phyloP scores from a whole-genome alignment of 495 filamentous ascomycete species.

The Aspergillus wentii region DNA sequence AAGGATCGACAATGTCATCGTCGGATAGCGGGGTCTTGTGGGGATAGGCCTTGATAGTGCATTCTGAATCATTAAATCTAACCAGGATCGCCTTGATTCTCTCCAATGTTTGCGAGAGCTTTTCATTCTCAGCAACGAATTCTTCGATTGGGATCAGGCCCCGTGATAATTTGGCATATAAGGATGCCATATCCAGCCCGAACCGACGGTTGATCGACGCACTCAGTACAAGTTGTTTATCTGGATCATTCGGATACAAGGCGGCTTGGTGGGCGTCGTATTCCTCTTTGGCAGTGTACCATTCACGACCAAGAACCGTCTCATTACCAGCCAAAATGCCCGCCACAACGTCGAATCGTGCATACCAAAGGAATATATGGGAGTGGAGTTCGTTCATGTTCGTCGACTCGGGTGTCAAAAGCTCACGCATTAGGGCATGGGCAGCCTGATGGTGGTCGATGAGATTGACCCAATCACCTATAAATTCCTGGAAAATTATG shows the following conservation, averaged over 20 bases:
- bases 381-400: conserved; percentile 63
- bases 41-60: conserved; percentile 55
- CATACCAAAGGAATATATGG: conserved; percentile 79
- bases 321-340: conserved; percentile 77
- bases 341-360: conserved; percentile 80
- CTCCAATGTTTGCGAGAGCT: conserved; percentile 48
- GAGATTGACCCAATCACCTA: conserved; percentile 91
- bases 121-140: conserved; percentile 58
- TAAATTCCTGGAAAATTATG: conserved; percentile 65
- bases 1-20: conserved; percentile 69
- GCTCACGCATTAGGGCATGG: conserved; percentile 67
- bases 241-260: conserved; percentile 56
- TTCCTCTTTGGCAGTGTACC: conserved; percentile 65
- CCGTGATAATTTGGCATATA: conserved; percentile 63
- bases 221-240: conserved; percentile 59
- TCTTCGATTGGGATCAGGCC: conserved; percentile 60
- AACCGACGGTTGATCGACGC: conserved; percentile 66
- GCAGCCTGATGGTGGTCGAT: conserved; percentile 91
- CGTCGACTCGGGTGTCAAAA: conserved; percentile 74
- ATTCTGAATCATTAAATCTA: conserved; percentile 51
- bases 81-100: conserved; percentile 55
- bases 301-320: conserved; percentile 69
- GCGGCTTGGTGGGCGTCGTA: conserved; percentile 56
- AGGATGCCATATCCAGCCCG: conserved; percentile 71
- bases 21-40: conserved; percentile 43